Conservation (phyloP, 352 stramenopile species). For the Phytopythium chamaehyphon region DNA sequence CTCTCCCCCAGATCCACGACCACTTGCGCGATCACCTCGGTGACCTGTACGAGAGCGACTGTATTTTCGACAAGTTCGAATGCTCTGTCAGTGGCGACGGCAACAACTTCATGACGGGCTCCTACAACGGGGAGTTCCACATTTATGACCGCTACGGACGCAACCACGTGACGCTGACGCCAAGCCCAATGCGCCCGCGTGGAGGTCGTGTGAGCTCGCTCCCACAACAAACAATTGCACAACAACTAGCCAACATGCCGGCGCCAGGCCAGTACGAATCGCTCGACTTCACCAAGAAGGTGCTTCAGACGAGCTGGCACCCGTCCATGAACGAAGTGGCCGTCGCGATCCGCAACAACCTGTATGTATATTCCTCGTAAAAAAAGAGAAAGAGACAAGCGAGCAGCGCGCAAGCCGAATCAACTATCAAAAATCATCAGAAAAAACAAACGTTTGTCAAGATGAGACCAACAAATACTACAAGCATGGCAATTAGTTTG, state of each 20-base stretch:
- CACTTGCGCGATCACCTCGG: slow-evolving; percentile 84
- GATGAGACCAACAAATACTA: too few species aligned
- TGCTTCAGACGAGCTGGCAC: slow-evolving; percentile 86
- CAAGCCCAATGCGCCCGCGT: slow-evolving; percentile 27
- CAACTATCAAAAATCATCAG: slow-evolving; percentile 4
- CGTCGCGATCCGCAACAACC: slow-evolving; percentile 76
- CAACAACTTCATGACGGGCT: slow-evolving; percentile 92
- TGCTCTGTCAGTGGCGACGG: slow-evolving; percentile 88
- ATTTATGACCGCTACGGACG: slow-evolving; percentile 87
- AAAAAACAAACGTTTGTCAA: background rate
- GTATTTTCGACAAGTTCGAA: slow-evolving; percentile 98
- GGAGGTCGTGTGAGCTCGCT: slow-evolving; percentile 42
- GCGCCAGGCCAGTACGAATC: slow-evolving; percentile 33
- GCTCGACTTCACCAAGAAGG: slow-evolving; percentile 82
- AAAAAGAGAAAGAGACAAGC: background rate
- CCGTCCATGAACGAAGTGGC: slow-evolving; percentile 76
- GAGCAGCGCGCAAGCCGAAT: background rate
- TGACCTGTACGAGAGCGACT: slow-evolving; percentile 95
- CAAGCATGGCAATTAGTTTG: too few species aligned
- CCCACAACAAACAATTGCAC: slow-evolving; percentile 55
- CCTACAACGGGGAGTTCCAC: slow-evolving; percentile 94
- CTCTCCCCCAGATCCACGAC: slow-evolving; percentile 85
- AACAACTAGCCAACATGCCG: slow-evolving; percentile 46
- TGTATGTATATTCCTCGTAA: slow-evolving; percentile 80
- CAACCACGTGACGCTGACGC: slow-evolving; percentile 67